These are phyloP conservation scores for Citrullus colocynthis DNA, from an alignment of 306 rosid species.

Conservation along the genomic window DNA sequence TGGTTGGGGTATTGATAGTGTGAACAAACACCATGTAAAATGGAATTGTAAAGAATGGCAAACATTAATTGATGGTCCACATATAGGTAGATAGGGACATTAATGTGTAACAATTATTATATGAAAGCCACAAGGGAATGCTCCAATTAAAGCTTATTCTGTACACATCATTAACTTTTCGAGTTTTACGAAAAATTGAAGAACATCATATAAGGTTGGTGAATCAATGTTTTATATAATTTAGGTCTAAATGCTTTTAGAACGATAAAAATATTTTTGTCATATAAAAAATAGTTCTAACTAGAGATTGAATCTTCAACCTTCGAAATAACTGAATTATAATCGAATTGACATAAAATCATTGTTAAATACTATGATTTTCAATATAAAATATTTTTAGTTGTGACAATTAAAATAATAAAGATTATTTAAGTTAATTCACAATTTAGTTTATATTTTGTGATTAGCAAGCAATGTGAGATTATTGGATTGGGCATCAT, in stretches of 20 bases:
- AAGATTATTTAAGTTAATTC: too few species aligned
- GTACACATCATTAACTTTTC: neutral
- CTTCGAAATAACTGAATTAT: too few species aligned
- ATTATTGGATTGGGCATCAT: neutral
- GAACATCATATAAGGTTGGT: neutral
- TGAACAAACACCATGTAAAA: neutral
- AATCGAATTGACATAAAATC: too few species aligned
- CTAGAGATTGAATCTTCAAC: neutral
- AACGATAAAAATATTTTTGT: neutral
- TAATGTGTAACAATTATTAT: neutral
- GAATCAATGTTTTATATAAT: neutral
- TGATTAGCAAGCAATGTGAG: neutral
- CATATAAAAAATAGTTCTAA: neutral
- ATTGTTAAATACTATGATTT: too few species aligned
- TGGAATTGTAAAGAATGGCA: neutral
- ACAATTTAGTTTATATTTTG: too few species aligned
- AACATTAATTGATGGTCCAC: constrained; percentile 1
- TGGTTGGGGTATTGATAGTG: neutral
- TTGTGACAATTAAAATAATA: too few species aligned
- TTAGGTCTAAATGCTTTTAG: neutral
- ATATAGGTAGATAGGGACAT: neutral
- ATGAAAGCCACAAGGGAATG: neutral
- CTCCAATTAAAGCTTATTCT: neutral
- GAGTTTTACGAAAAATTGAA: neutral
- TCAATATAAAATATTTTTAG: too few species aligned